Conservation (phyloP, 805 yeast genomes). For the Candida morakotiae region DNA sequence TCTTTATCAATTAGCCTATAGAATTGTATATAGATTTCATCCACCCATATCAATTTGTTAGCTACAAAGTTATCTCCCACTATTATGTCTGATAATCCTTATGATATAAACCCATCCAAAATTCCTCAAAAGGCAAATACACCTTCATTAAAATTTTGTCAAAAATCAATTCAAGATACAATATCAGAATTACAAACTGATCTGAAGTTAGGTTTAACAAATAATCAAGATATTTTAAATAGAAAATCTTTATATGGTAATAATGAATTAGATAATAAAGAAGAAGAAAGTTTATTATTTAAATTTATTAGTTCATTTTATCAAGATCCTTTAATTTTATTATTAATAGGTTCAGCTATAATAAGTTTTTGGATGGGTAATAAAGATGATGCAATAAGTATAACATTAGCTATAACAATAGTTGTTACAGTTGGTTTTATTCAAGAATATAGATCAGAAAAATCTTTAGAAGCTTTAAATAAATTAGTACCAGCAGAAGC, state of each 20-base stretch:
- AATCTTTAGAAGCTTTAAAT: conserved; percentile 88
- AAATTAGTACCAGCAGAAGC: conserved; percentile 96
- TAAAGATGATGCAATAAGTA: conserved; percentile 91
- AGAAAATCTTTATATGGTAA: conserved; percentile 75
- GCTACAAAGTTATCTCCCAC: too few species aligned
- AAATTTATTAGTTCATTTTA: conserved; percentile 79
- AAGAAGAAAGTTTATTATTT: conserved; percentile 66
- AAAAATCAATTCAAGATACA: conserved; percentile 63
- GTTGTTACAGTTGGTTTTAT: conserved; percentile 97
- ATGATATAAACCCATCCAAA: conserved; percentile 17
- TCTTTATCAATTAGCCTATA: background rate
- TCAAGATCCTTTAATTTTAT: conserved; percentile 85
- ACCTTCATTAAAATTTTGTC: conserved; percentile 65
- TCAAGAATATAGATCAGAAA: conserved; percentile 94
- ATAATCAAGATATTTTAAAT: conserved; percentile 64
- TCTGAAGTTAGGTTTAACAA: conserved; percentile 53
- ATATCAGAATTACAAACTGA: conserved; percentile 61
- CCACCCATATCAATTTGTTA: background rate
- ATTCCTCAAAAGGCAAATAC: conserved; percentile 25
- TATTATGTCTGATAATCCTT: conserved; percentile 41
- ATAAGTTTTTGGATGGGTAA: conserved; percentile 92
- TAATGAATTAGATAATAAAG: conserved; percentile 75
- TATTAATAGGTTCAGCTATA: conserved; percentile 85
- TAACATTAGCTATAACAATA: conserved; percentile 84
- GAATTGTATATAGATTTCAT: background rate